phyloP scores from a whole-genome alignment of 345 rosid species.

The Viola odorata region DNA sequence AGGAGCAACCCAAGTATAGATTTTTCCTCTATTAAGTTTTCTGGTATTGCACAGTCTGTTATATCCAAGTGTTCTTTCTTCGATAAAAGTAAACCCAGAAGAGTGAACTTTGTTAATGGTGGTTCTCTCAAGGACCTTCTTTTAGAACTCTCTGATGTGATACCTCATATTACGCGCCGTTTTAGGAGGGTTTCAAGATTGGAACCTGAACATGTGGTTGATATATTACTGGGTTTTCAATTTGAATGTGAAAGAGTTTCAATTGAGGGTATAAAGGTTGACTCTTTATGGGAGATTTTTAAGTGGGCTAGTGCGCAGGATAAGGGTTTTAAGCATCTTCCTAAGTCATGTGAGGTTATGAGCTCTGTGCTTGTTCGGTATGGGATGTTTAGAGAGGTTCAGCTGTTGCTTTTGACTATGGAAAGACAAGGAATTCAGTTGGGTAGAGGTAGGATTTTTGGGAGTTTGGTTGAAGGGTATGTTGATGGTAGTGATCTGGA shows the following conservation, averaged over 20 bases:
- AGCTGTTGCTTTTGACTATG: slow-evolving; percentile 43
- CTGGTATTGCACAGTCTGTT: slow-evolving; percentile 27
- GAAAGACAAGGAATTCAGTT: slow-evolving; percentile 37
- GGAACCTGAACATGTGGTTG: slow-evolving; percentile 56
- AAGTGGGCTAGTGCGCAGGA: slow-evolving; percentile 37
- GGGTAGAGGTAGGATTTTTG: slow-evolving; percentile 34
- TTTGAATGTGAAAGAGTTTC: slow-evolving; percentile 34
- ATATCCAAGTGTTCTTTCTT: slow-evolving; percentile 22
- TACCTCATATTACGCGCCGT: slow-evolving; percentile 55
- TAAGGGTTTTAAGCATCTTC: slow-evolving; percentile 52
- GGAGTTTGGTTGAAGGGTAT: slow-evolving; percentile 47
- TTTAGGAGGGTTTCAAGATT: slow-evolving; percentile 38
- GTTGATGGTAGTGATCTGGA: slow-evolving; percentile 38
- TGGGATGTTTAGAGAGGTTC: slow-evolving; percentile 57
- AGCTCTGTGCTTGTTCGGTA: slow-evolving; percentile 43
- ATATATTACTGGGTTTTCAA: slow-evolving; percentile 44
- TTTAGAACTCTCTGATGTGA: slow-evolving; percentile 46
- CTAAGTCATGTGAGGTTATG: slow-evolving; percentile 51
- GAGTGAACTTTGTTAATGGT: slow-evolving; percentile 20
- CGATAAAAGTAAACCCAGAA: slow-evolving; percentile 9
- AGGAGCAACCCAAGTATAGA: slow-evolving; percentile 18
- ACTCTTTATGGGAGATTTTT: slow-evolving; percentile 59
- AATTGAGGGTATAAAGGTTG: slow-evolving; percentile 40
- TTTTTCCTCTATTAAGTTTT: slow-evolving; percentile 26
- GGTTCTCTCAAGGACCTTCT: slow-evolving; percentile 43